These are phyloP conservation scores for Phaffia rhodozyma DNA, from an alignment of 1,284 basidiomycete genomes.

Conservation along the genomic window DNA sequence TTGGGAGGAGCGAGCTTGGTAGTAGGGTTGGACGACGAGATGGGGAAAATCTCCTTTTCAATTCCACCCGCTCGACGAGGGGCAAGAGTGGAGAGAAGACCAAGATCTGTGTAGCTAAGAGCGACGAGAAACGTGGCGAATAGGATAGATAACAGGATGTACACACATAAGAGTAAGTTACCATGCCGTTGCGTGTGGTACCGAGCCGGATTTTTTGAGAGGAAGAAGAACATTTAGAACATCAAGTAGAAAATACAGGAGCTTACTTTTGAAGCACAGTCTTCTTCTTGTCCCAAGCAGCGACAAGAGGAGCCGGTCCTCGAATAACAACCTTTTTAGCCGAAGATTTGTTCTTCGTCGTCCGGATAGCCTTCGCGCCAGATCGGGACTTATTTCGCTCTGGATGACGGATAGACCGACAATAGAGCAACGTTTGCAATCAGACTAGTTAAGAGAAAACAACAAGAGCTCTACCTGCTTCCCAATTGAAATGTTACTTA, in stretches of 20 bases:
- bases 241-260: background rate
- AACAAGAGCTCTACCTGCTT: conserved; percentile 28
- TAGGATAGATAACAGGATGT: conserved; percentile 12
- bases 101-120: conserved; percentile 33
- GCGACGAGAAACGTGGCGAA: background rate
- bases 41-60: conserved; percentile 21
- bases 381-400: conserved; percentile 58
- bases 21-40: conserved; percentile 27
- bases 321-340: conserved; percentile 45
- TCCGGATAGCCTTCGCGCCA: conserved; percentile 53
- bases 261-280: conserved; percentile 88
- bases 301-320: conserved; percentile 68
- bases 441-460: conserved; percentile 26
- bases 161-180: background rate
- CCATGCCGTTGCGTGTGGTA: no score
- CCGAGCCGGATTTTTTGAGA: background rate
- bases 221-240: background rate
- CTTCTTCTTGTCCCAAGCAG: conserved; percentile 76
- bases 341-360: conserved; percentile 55
- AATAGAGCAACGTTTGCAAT: background rate
- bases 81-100: conserved; percentile 30
- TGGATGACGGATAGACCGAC: background rate
- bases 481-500: conserved; percentile 27
- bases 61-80: conserved; percentile 18
- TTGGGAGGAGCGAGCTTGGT: conserved; percentile 29